Percentiles rank a stretch among this genome's conserved stretches.
These are phyloP conservation scores for Drechslerella coelobrocha DNA, from an alignment of 2,329 filamentous ascomycete species.

Conservation along the genomic window DNA sequence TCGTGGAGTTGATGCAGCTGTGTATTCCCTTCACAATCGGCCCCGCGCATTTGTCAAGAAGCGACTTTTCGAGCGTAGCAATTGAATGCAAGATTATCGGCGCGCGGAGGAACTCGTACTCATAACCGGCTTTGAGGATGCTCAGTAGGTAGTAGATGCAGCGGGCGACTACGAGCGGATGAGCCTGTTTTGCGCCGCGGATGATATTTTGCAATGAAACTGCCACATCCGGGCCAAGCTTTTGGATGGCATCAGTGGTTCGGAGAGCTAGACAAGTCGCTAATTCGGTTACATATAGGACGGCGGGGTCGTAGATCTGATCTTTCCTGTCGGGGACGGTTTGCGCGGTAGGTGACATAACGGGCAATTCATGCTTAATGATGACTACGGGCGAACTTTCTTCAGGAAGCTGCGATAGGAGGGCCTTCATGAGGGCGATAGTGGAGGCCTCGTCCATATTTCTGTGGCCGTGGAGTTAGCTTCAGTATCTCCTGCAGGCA, in stretches of 20 bases:
- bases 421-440: slow-evolving; percentile 68
- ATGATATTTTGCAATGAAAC: slow-evolving; percentile 81
- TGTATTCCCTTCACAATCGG: slow-evolving; percentile 80
- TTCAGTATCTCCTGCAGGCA: not conserved
- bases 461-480: slow-evolving; percentile 20
- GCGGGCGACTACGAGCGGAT: slow-evolving; percentile 82
- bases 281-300: slow-evolving; percentile 90
- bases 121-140: slow-evolving; percentile 82
- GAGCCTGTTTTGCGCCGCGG: slow-evolving; percentile 77
- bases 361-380: slow-evolving; percentile 82
- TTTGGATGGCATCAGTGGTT: slow-evolving; percentile 73
- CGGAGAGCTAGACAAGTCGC: slow-evolving; percentile 81
- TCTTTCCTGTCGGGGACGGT: slow-evolving; percentile 64
- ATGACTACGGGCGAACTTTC: slow-evolving; percentile 82
- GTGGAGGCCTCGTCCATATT: slow-evolving; percentile 46
- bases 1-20: slow-evolving; percentile 70
- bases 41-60: slow-evolving; percentile 76
- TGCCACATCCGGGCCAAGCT: slow-evolving; percentile 79
- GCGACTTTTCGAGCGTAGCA: slow-evolving; percentile 80
- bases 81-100: slow-evolving; percentile 91
- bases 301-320: slow-evolving; percentile 79
- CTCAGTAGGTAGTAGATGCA: slow-evolving; percentile 85
- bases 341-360: slow-evolving; percentile 68
- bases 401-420: slow-evolving; percentile 86
- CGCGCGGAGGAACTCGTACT: slow-evolving; percentile 87